Percentiles rank a stretch among this genome's conserved stretches.
Evolutionary conservation across 2,329 filamentous ascomycete species (phyloP).

Genomic region (Pseudopithomyces maydicus): DNA sequence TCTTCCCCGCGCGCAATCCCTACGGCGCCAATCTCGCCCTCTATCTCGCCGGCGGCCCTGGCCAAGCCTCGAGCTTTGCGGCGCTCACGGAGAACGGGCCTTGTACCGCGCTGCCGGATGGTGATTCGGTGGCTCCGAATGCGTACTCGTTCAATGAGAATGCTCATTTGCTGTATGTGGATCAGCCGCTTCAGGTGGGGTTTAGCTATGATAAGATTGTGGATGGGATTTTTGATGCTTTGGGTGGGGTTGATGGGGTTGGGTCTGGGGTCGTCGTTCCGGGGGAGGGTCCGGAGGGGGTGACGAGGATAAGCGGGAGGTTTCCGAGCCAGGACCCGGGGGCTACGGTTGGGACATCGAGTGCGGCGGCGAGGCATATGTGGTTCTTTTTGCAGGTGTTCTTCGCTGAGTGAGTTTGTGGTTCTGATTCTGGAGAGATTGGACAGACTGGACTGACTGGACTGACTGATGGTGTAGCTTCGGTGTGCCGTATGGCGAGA

Average conservation of each 20-base stretch:
- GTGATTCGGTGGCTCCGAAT: constrained; percentile 8
- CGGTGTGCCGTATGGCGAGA: not conserved
- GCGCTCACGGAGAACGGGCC: constrained; percentile 10
- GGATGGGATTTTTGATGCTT: constrained; percentile 4
- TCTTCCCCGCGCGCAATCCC: constrained; percentile 20
- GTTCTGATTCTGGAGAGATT: no score
- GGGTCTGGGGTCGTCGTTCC: not conserved
- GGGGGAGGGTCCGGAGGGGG: not conserved
- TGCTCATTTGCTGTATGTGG: constrained; percentile 12
- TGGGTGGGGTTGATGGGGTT: not conserved
- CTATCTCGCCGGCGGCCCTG: constrained; percentile 15
- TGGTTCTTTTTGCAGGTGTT: constrained; percentile 14
- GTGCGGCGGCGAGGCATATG: constrained; percentile 1
- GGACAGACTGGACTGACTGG: no score
- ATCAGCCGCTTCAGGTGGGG: constrained; percentile 12
- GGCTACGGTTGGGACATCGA: constrained; percentile 8
- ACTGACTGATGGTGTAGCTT: not conserved
- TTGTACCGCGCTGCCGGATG: constrained; percentile 1
- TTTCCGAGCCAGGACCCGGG: constrained; percentile 6
- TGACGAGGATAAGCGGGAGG: constrained; percentile 3
- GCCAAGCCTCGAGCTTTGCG: constrained; percentile 15
- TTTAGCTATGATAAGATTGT: constrained; percentile 14
- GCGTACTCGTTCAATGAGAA: constrained; percentile 11
- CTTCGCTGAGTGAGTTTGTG: constrained; percentile 9
- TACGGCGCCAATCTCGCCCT: constrained; percentile 21